Conservation (phyloP, 1,139 yeast genomes). For the Yueomyces sp. region DNA sequence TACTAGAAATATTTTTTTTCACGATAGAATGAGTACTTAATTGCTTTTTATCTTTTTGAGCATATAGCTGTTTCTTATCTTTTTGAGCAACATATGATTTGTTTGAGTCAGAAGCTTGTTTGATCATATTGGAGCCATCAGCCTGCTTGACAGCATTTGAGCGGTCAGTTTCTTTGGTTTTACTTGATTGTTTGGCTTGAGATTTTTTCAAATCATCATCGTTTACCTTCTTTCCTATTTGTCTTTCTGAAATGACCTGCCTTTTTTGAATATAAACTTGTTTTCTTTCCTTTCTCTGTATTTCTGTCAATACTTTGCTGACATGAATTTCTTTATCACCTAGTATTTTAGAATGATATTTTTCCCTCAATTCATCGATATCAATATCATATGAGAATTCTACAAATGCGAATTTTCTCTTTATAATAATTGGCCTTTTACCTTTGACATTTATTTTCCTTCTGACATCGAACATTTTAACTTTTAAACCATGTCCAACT, state of each 20-base stretch:
- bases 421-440: background rate
- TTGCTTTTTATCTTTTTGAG: too few species aligned
- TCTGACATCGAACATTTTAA: background rate
- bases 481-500: background rate
- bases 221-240: background rate
- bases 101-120: background rate
- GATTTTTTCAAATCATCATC: too few species aligned
- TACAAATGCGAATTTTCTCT: slow-evolving; percentile 22
- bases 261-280: background rate
- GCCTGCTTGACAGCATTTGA: too few species aligned
- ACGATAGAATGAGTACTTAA: too few species aligned
- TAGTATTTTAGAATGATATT: slow-evolving; percentile 20
- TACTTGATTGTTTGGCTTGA: too few species aligned
- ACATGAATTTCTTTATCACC: slow-evolving; percentile 23
- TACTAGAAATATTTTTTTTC: too few species aligned
- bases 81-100: too few species aligned
- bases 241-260: slow-evolving; percentile 16
- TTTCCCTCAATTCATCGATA: slow-evolving; percentile 18
- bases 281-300: too few species aligned
- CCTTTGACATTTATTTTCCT: background rate
- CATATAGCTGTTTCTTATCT: too few species aligned
- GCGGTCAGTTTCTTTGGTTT: too few species aligned
- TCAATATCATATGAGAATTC: slow-evolving; percentile 21
- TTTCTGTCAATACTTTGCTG: slow-evolving; percentile 18
- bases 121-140: background rate